Percentiles rank a stretch among this genome's conserved stretches.
Conservation (phyloP, 2,329 filamentous ascomycete species). For the Alternaria rosae region DNA sequence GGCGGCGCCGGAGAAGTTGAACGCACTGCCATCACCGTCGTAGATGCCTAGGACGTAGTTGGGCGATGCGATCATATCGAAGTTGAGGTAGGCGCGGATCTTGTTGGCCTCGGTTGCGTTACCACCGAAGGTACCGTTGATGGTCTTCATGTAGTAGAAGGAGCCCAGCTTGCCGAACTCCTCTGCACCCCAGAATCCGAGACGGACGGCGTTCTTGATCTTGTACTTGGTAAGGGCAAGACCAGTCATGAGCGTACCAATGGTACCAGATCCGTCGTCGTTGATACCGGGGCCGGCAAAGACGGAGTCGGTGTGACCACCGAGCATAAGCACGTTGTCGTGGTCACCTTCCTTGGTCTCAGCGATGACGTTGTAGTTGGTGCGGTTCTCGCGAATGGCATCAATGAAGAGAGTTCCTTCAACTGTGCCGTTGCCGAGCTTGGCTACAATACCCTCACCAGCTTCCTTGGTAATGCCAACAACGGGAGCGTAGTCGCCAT, state of each 20-base stretch:
- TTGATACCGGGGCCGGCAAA: slow-evolving; percentile 54
- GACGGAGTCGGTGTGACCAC: slow-evolving; percentile 52
- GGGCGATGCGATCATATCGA: slow-evolving; percentile 53
- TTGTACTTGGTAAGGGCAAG: slow-evolving; percentile 50
- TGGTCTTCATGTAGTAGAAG: slow-evolving; percentile 48
- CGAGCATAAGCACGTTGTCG: slow-evolving; percentile 51
- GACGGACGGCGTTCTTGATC: slow-evolving; percentile 51
- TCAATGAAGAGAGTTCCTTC: slow-evolving; percentile 50
- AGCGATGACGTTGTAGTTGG: slow-evolving; percentile 53
- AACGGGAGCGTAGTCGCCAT: slow-evolving; percentile 66
- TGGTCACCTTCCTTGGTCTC: slow-evolving; percentile 52
- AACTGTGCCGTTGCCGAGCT: slow-evolving; percentile 57
- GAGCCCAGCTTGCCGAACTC: slow-evolving; percentile 52
- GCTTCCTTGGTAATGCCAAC: slow-evolving; percentile 70
- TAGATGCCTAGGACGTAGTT: slow-evolving; percentile 52
- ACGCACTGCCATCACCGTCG: slow-evolving; percentile 49
- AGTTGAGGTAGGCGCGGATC: slow-evolving; percentile 53
- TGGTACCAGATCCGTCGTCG: slow-evolving; percentile 52
- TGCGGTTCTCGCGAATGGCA: slow-evolving; percentile 55
- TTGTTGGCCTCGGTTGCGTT: slow-evolving; percentile 44
- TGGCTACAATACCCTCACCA: slow-evolving; percentile 63
- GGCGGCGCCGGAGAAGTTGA: slow-evolving; percentile 48
- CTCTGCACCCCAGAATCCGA: slow-evolving; percentile 52
- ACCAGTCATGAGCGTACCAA: slow-evolving; percentile 50
- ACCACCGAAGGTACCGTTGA: slow-evolving; percentile 44